phyloP scores from a whole-genome alignment of 1,284 basidiomycete genomes.

The Ceraceosorus bombacis region DNA sequence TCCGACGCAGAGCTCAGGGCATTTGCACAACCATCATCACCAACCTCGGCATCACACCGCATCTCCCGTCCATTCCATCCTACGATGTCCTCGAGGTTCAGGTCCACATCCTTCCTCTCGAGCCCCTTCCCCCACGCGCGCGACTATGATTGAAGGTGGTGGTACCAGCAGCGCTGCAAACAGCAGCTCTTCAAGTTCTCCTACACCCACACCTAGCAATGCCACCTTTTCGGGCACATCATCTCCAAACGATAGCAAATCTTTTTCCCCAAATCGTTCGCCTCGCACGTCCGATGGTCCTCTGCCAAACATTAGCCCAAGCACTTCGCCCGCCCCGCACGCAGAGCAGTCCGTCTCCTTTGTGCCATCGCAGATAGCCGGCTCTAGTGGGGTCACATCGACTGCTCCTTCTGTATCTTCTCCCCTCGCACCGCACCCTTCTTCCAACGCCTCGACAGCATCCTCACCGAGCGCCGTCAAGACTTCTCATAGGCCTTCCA shows the following conservation, averaged over 20 bases:
- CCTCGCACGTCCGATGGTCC: too few species aligned
- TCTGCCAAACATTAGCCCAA: too few species aligned
- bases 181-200: not conserved
- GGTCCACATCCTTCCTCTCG: not conserved
- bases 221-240: not conserved
- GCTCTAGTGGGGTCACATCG: not conserved
- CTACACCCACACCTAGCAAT: not conserved
- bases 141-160: not conserved
- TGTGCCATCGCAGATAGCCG: too few species aligned
- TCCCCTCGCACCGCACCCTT: not conserved
- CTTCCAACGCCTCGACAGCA: not conserved
- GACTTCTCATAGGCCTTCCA: not conserved
- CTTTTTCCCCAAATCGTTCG: too few species aligned
- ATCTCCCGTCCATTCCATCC: not conserved
- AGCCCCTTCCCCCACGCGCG: not conserved
- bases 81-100: not conserved
- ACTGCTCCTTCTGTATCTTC: not conserved
- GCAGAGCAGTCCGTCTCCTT: too few species aligned
- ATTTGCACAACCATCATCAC: not conserved
- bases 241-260: too few species aligned
- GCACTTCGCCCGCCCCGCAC: too few species aligned
- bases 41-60: not conserved
- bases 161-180: not conserved
- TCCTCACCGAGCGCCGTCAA: not conserved
- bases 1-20: too few species aligned